Percentiles rank a stretch among this genome's conserved stretches.
These are phyloP conservation scores for Elaphomyces granulatus DNA, from an alignment of 495 filamentous ascomycete species.

Conservation along the genomic window DNA sequence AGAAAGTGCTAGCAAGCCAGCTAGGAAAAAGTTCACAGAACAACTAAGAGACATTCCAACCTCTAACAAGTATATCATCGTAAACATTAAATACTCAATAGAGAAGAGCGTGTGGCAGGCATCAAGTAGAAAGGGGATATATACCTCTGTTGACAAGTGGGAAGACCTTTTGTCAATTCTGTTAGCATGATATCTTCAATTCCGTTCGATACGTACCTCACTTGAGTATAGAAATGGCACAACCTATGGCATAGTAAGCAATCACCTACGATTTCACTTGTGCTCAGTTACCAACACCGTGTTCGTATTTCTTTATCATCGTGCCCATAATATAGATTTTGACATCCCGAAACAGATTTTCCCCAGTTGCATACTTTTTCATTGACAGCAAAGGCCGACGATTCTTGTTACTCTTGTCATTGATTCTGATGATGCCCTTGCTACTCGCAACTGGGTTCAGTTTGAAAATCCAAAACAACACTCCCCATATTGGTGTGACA, in stretches of 20 bases:
- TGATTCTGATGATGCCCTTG: constrained; percentile 9
- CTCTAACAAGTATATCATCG: constrained; percentile 3
- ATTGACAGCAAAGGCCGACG: constrained; percentile 12
- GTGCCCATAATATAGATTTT: no score
- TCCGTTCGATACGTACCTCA: no score
- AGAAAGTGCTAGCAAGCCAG: constrained; percentile 8
- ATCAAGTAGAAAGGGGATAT: not conserved
- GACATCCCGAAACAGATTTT: no score
- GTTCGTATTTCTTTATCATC: no score
- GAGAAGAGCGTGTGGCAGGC: not conserved
- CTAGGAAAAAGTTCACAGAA: constrained; percentile 6
- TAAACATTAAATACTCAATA: not conserved
- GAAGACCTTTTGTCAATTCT: no score
- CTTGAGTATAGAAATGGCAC: constrained; percentile 13
- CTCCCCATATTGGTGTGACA: constrained; percentile 1
- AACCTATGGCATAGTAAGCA: no score
- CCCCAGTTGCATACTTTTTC: constrained; percentile 9
- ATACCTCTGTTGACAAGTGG: constrained; percentile 6
- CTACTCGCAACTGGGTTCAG: constrained; percentile 7
- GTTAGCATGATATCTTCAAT: no score
- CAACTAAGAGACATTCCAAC: constrained; percentile 12
- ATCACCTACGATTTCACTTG: no score
- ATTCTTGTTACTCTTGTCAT: constrained; percentile 7
- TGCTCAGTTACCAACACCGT: no score
- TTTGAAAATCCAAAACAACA: constrained; percentile 4